Conservation (phyloP, 805 yeast genomes). For the Yamadazyma ubonensis region DNA sequence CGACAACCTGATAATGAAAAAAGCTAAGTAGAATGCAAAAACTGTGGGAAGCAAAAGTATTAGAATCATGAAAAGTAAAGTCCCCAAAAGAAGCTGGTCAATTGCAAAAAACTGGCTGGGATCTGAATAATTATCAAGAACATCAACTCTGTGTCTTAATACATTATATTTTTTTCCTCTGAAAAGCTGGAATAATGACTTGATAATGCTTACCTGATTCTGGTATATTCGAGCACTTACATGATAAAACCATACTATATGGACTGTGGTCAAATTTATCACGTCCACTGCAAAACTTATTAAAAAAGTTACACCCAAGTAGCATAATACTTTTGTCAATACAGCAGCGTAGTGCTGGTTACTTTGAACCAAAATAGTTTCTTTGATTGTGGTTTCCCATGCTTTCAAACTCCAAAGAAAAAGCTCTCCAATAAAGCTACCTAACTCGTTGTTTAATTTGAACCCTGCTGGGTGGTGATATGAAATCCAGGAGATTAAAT, state of each 20-base stretch:
- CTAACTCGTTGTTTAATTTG: constrained; percentile 82
- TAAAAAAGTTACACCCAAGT: constrained; percentile 65
- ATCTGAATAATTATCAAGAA: constrained; percentile 50
- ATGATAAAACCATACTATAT: constrained; percentile 71
- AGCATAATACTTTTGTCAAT: constrained; percentile 23
- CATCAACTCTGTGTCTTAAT: constrained; percentile 81
- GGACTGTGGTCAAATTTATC: constrained; percentile 61
- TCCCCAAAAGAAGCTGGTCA: constrained; percentile 86
- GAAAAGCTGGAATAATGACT: constrained; percentile 78
- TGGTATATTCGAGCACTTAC: constrained; percentile 77
- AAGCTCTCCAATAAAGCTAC: constrained; percentile 81
- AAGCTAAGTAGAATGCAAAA: constrained; percentile 75
- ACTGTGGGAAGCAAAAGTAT: constrained; percentile 84
- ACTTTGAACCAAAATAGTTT: not conserved
- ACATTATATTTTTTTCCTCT: constrained; percentile 87
- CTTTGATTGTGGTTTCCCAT: constrained; percentile 42
- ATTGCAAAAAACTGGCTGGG: constrained; percentile 54
- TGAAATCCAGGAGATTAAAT: constrained; percentile 69
- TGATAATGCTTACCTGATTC: constrained; percentile 66
- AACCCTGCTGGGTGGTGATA: constrained; percentile 86
- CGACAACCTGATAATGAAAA: constrained; percentile 57
- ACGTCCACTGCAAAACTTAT: constrained; percentile 67
- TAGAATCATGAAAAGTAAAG: constrained; percentile 77
- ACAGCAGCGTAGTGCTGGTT: not conserved
- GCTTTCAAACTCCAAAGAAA: constrained; percentile 80